These are phyloP conservation scores for Perkinsus marinus DNA, from an alignment of 169 alveolate species.

Conservation along the genomic window DNA sequence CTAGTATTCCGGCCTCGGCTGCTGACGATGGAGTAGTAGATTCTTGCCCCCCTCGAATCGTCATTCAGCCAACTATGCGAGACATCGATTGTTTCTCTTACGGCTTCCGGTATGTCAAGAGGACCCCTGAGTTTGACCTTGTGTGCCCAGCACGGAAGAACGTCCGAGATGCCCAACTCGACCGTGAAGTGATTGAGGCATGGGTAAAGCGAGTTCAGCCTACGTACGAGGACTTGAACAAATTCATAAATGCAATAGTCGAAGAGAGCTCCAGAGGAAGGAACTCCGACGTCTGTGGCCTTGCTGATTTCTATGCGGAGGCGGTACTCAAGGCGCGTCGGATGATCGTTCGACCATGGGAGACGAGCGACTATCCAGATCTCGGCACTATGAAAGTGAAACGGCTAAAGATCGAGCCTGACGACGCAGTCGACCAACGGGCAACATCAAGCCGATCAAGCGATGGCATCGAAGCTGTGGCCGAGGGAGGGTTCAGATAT, in stretches of 20 bases:
- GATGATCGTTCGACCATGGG: not conserved
- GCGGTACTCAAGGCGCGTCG: not conserved
- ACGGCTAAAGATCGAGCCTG: not conserved
- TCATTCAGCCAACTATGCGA: not conserved
- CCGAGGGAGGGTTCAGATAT: not conserved
- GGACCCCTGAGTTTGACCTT: not conserved
- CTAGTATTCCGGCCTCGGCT: not conserved
- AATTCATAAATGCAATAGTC: not conserved
- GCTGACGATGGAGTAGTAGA: not conserved
- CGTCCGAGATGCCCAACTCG: not conserved
- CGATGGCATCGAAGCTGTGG: not conserved
- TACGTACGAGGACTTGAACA: not conserved
- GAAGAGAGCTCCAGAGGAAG: not conserved
- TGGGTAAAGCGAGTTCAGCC: not conserved
- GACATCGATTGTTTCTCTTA: not conserved
- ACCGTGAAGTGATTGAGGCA: not conserved
- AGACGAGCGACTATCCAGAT: not conserved
- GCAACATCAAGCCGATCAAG: not conserved
- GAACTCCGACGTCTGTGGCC: not conserved
- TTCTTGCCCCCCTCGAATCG: not conserved
- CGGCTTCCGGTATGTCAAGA: not conserved
- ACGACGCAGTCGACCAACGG: not conserved
- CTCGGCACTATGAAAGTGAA: not conserved
- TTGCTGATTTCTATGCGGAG: not conserved
- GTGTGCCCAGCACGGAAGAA: not conserved